Percentiles rank a stretch among this genome's conserved stretches.
Conservation (phyloP, 1,284 basidiomycete genomes). For the Ustilago loliicola region DNA sequence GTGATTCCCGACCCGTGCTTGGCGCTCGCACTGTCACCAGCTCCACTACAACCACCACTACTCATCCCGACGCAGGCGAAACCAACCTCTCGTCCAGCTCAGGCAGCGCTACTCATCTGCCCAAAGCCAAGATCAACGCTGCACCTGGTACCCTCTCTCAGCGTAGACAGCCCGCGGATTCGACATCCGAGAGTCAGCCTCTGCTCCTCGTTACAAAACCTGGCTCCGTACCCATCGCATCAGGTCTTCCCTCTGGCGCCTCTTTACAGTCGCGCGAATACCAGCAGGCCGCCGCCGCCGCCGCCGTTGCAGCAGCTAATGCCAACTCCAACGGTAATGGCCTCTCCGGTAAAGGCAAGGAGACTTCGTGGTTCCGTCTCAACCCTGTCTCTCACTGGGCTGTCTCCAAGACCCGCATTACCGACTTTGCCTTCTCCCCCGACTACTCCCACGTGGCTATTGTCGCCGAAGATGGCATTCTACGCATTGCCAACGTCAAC, state of each 20-base stretch:
- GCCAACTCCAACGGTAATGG: conserved; percentile 37
- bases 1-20: conserved; percentile 33
- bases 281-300: conserved; percentile 41
- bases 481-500: conserved; percentile 62
- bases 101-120: conserved; percentile 32
- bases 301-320: conserved; percentile 37
- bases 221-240: conserved; percentile 41
- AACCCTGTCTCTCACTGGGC: conserved; percentile 67
- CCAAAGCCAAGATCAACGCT: conserved; percentile 14
- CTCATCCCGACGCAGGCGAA: conserved; percentile 30
- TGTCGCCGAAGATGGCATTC: conserved; percentile 59
- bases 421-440: conserved; percentile 65
- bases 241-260: conserved; percentile 33
- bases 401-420: conserved; percentile 46
- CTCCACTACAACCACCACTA: conserved; percentile 46
- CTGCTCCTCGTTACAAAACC: conserved; percentile 51
- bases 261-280: conserved; percentile 35
- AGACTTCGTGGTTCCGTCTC: conserved; percentile 44
- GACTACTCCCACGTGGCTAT: conserved; percentile 59
- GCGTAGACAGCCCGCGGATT: conserved; percentile 21
- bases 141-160: conserved; percentile 36
- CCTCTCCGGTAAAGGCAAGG: conserved; percentile 52
- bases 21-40: conserved; percentile 40
- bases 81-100: conserved; percentile 37
- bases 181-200: conserved; percentile 21